phyloP scores from a whole-genome alignment of 495 filamentous ascomycete species.

The Aspergillus incahuasiensis region DNA sequence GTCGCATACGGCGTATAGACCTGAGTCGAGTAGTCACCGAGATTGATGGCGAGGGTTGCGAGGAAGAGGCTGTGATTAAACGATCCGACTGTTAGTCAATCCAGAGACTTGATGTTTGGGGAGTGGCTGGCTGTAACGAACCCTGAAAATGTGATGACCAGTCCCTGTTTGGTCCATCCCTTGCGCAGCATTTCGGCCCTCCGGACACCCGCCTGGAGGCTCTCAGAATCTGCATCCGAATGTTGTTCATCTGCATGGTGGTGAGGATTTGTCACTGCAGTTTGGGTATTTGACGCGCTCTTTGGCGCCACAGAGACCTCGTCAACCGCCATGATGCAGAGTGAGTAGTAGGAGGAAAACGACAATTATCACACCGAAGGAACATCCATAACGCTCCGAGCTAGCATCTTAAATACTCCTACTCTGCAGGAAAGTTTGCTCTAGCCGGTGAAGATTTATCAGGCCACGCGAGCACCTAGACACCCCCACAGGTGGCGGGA shows the following conservation, averaged over 20 bases:
- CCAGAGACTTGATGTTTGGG: too few relatives aligned
- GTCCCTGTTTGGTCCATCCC: constrained; percentile 20
- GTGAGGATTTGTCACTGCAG: neutral
- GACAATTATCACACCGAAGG: too few relatives aligned
- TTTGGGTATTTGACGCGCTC: neutral
- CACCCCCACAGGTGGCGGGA: neutral
- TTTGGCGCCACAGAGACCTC: neutral
- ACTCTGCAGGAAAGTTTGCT: too few relatives aligned
- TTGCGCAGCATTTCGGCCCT: constrained; percentile 21
- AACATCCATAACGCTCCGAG: too few relatives aligned
- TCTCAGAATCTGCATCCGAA: constrained; percentile 6
- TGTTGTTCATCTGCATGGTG: neutral
- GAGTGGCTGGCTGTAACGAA: too few relatives aligned
- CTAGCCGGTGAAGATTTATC: too few relatives aligned
- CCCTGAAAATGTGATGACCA: constrained; percentile 22
- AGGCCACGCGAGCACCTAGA: neutral
- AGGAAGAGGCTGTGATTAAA: constrained; percentile 16
- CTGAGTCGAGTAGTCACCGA: constrained; percentile 23
- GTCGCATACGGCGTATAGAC: constrained; percentile 22
- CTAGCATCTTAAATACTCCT: too few relatives aligned
- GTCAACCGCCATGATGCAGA: neutral
- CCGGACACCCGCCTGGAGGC: constrained; percentile 20
- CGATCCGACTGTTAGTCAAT: neutral
- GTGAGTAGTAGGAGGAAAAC: neutral
- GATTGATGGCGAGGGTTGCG: constrained; percentile 22